Percentiles rank a stretch among this genome's conserved stretches.
Conservation (phyloP, 2,329 filamentous ascomycete species). For the Aphanocladium album region DNA sequence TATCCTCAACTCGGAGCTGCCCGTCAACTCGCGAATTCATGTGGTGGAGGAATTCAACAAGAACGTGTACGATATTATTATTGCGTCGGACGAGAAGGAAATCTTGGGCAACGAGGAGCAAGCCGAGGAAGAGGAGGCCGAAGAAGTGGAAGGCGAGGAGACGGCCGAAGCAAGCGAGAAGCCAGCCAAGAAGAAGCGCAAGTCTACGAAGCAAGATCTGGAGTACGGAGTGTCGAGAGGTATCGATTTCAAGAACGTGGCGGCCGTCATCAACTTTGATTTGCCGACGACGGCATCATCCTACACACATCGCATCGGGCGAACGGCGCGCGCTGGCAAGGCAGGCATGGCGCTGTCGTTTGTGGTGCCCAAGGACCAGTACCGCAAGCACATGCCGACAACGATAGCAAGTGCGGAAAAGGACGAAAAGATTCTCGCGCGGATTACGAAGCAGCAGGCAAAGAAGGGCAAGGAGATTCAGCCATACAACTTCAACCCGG, state of each 20-base stretch:
- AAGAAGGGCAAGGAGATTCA: slow-evolving; percentile 78
- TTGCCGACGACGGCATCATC: slow-evolving; percentile 82
- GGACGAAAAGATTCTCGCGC: slow-evolving; percentile 78
- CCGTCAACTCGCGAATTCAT: slow-evolving; percentile 87
- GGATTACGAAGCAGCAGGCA: slow-evolving; percentile 72
- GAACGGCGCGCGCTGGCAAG: slow-evolving; percentile 86
- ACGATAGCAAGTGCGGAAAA: slow-evolving; percentile 68
- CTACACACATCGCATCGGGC: slow-evolving; percentile 94
- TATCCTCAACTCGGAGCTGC: slow-evolving; percentile 89
- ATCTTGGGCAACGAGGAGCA: slow-evolving; percentile 63
- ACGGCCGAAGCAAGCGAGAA: slow-evolving; percentile 23
- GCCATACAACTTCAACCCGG: slow-evolving; percentile 92
- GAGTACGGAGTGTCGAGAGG: slow-evolving; percentile 95
- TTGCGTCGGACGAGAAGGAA: slow-evolving; percentile 83
- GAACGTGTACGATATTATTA: slow-evolving; percentile 95
- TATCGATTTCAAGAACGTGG: slow-evolving; percentile 91
- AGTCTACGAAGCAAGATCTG: slow-evolving; percentile 62
- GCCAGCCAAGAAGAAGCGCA: slow-evolving; percentile 55
- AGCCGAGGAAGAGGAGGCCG: slow-evolving; percentile 32
- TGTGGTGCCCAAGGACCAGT: slow-evolving; percentile 75
- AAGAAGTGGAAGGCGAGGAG: slow-evolving; percentile 36
- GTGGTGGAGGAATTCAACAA: slow-evolving; percentile 97
- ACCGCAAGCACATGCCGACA: slow-evolving; percentile 86
- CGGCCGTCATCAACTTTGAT: slow-evolving; percentile 95
- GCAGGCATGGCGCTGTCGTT: slow-evolving; percentile 95